Evolutionary conservation across 2,329 filamentous ascomycete species (phyloP).

Genomic region (Pestalotiopsis sp.): DNA sequence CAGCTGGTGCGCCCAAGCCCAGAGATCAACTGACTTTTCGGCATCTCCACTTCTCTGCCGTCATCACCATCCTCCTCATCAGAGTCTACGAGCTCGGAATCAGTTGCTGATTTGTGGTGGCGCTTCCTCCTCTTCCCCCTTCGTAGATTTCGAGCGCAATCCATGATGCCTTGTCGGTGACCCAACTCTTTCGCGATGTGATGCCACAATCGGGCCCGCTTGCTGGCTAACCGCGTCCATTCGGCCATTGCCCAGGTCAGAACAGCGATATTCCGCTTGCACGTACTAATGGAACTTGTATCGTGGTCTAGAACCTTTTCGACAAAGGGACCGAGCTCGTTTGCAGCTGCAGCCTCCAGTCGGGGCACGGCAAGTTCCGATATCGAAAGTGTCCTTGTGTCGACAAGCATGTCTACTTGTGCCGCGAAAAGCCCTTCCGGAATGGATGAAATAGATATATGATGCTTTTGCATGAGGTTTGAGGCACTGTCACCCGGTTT

Average conservation of each 20-base stretch:
- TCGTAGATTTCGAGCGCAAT: conserved; percentile 33
- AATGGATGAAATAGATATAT: conserved; percentile 53
- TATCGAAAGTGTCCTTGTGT: conserved; percentile 54
- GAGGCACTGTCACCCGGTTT: conserved; percentile 20
- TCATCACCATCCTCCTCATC: conserved; percentile 20
- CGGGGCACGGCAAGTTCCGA: conserved; percentile 53
- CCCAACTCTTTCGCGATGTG: conserved; percentile 51
- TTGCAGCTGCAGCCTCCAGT: conserved; percentile 59
- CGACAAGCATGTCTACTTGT: conserved; percentile 59
- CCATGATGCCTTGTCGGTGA: conserved; percentile 32
- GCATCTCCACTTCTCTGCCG: conserved; percentile 21
- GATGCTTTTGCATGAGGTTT: conserved; percentile 52
- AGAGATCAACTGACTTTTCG: conserved; percentile 51
- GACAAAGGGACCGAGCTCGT: conserved; percentile 60
- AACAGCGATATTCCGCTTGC: conserved; percentile 60
- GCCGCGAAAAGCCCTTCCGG: conserved; percentile 60
- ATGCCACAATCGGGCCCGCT: conserved; percentile 66
- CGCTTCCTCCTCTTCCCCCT: conserved; percentile 21
- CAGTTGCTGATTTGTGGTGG: conserved; percentile 17
- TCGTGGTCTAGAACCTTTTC: conserved; percentile 39
- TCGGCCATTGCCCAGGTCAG: conserved; percentile 70
- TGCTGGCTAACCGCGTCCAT: conserved; percentile 64
- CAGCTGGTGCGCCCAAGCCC: conserved; percentile 56
- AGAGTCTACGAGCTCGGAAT: conserved; percentile 20
- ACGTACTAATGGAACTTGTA: conserved; percentile 38